Base-by-base conservation (phyloP, 371 early-diverging fungal species). In the Vairimorpha apis region DNA sequence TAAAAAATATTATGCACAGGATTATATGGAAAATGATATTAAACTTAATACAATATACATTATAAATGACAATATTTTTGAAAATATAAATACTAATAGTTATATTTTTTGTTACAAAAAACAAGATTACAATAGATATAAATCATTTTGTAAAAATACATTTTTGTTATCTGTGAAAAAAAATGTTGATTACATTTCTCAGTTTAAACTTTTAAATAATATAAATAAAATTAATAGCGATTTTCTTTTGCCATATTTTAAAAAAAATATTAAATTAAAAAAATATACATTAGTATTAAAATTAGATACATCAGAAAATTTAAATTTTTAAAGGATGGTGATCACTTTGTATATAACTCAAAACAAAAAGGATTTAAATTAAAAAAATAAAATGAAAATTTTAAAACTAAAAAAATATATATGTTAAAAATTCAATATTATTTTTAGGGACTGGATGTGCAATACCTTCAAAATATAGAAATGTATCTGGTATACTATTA, bases 381-480 rank as follows among this genome's bases (percentile, higher is more conserved):
- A 65, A 35, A 67, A n/a, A 30, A 29, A 12, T 33, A 10, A 14
- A 25, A 23, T 18, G 30, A 38, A 32, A 65, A 8, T n/a, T 35
- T 4, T 25, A 32, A 10, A 43, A 4, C 14, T 29, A 29, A 30
- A 65, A 27, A 43, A 67, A 67, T 55, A 14, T 37, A 7, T 47
- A 37, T 5, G 10, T 27, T 29, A 49, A 56, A 14, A 37, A 51
- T 18, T n/a, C 12, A 44, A 25, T 68, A 67, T 60, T 75, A 23
- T 79, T 81, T 72, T 71, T 79, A n/a, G 99, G 99, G 10, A 97
- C 97, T 0, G 97, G 94, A 7, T 92, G 96, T 21, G 88, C 95
- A 0, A 83, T 93, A 38, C 97, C 99, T 0, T 89, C 90, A n/a
- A 90, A 90, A 75, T 90, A 90, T 82, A 85, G 99, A 81, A 97